phyloP scores from a whole-genome alignment of 805 yeast species.

The Ogataea paradorogensis region DNA sequence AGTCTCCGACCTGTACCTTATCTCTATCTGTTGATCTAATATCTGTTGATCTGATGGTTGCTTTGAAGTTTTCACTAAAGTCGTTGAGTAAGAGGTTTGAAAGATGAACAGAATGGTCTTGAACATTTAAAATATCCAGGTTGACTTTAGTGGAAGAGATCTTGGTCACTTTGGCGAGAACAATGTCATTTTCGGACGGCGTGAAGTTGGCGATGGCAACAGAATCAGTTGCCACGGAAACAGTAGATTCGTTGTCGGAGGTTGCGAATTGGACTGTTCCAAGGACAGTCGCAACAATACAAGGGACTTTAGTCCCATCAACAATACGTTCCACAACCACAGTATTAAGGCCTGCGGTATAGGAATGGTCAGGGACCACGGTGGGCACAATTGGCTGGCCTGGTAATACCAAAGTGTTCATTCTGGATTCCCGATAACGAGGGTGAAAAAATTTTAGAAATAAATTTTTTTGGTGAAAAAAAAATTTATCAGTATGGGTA shows the following conservation, averaged over 20 bases:
- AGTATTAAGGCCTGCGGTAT: slow-evolving; percentile 65
- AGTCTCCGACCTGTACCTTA: slow-evolving; percentile 69
- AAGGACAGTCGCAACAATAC: slow-evolving; percentile 54
- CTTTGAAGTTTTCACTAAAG: slow-evolving; percentile 85
- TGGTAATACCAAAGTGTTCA: slow-evolving; percentile 60
- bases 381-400: slow-evolving; percentile 76
- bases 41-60: slow-evolving; percentile 82
- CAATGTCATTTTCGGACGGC: slow-evolving; percentile 84
- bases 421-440: slow-evolving; percentile 10
- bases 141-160: slow-evolving; percentile 67
- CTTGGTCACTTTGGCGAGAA: slow-evolving; percentile 69
- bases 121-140: slow-evolving; percentile 61
- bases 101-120: slow-evolving; percentile 11
- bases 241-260: slow-evolving; percentile 20
- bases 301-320: slow-evolving; percentile 37
- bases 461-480: slow-evolving; percentile 10
- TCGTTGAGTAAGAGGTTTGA: slow-evolving; percentile 41
- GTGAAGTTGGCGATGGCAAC: slow-evolving; percentile 40
- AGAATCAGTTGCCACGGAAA: slow-evolving; percentile 8
- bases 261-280: slow-evolving; percentile 49
- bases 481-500: slow-evolving; percentile 14
- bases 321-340: slow-evolving; percentile 44
- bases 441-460: slow-evolving; percentile 13
- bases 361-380: slow-evolving; percentile 39
- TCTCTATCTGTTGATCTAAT: slow-evolving; percentile 90